phyloP scores from a whole-genome alignment of 495 filamentous ascomycete genomes.

The Neurospora sp. region DNA sequence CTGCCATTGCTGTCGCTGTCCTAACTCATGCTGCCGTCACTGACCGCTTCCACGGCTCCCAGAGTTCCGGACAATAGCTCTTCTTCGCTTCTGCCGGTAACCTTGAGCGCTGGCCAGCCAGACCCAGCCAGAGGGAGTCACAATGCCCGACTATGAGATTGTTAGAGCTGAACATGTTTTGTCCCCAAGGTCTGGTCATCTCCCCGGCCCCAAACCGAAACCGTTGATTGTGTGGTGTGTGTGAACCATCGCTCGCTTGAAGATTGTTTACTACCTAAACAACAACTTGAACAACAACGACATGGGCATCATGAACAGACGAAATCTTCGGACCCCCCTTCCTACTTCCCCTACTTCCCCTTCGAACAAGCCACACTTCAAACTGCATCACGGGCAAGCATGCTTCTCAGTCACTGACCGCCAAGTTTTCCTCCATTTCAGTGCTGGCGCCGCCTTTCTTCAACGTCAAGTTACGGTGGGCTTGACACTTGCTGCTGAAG shows the following conservation, averaged over 20 bases:
- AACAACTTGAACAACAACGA: neutral
- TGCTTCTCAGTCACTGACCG: neutral
- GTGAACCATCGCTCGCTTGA: neutral
- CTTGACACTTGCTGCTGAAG: neutral
- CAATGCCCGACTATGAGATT: neutral
- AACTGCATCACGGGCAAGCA: neutral
- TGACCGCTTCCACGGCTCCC: neutral
- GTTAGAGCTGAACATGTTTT: neutral
- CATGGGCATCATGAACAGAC: neutral
- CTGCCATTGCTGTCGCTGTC: neutral
- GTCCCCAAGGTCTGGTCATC: neutral
- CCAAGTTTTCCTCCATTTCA: neutral
- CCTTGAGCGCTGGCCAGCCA: neutral
- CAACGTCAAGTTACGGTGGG: neutral
- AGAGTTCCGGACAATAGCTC: neutral
- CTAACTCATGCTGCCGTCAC: neutral
- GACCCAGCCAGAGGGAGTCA: neutral
- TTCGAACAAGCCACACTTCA: neutral
- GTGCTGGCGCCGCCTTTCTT: neutral
- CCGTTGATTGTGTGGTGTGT: neutral
- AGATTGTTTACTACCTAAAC: neutral
- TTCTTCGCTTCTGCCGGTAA: neutral
- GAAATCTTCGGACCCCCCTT: neutral
- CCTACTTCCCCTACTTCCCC: neutral
- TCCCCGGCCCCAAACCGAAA: neutral